These are phyloP conservation scores for Vavraia culicis DNA, from an alignment of 371 early-diverging fungal species.

Conservation along the genomic window DNA sequence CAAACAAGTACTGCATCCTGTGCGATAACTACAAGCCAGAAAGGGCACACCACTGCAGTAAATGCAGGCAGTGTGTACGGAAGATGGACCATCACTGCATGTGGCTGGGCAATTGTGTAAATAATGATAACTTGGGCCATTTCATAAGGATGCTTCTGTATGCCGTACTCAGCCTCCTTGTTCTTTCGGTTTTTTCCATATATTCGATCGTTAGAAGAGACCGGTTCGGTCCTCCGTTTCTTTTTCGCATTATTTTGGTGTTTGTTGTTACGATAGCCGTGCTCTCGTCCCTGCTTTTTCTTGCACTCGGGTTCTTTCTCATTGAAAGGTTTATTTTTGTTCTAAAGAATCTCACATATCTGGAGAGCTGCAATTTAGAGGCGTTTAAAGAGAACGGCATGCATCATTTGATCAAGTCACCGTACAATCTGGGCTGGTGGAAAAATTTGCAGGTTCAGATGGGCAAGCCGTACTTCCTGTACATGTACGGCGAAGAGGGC, in stretches of 20 bases:
- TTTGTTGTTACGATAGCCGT: conserved; percentile 1
- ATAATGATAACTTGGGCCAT: conserved; percentile 49
- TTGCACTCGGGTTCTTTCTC: conserved; percentile 15
- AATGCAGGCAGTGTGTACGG: conserved; percentile 82
- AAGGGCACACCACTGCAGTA: conserved; percentile 81
- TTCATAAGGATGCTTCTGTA: conserved; percentile 41
- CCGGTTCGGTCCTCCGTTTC: not conserved
- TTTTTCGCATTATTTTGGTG: not conserved
- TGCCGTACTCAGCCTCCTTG: not conserved
- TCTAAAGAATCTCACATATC: conserved; percentile 27
- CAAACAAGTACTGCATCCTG: conserved; percentile 42
- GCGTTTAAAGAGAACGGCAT: not conserved
- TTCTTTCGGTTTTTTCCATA: conserved; percentile 2
- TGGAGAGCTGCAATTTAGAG: conserved; percentile 18
- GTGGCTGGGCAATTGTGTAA: conserved; percentile 83
- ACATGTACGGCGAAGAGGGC: conserved; percentile 1
- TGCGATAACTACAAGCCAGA: conserved; percentile 58
- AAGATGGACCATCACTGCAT: conserved; percentile 93
- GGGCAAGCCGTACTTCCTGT: conserved; percentile 8
- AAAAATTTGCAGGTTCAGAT: conserved; percentile 11
- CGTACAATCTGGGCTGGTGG: conserved; percentile 16
- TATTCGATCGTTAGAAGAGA: not conserved
- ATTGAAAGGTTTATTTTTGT: conserved; percentile 7
- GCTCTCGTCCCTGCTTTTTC: not conserved
- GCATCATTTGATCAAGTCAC: conserved; percentile 7